Evolutionary conservation across 2,329 filamentous ascomycete species (phyloP).

Genomic region (Penicillium sclerotigenum): DNA sequence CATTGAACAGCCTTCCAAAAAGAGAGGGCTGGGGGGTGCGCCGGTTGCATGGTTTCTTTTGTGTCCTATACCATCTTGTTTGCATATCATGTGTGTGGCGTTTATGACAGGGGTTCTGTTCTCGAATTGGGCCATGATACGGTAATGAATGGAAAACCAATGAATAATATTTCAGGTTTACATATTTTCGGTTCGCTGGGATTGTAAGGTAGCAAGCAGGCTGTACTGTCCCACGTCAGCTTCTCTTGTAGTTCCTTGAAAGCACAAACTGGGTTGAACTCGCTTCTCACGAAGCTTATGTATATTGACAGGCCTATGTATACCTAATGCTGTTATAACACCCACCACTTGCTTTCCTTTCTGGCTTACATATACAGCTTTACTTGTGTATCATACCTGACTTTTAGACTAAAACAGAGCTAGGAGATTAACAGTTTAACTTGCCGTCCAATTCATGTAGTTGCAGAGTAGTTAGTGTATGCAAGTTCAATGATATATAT

Average conservation of each 20-base stretch:
- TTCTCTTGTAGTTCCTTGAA: neutral
- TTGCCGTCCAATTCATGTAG: neutral
- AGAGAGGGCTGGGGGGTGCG: neutral
- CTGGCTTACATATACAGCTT: neutral
- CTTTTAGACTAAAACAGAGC: neutral
- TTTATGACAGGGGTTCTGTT: conserved; percentile 8
- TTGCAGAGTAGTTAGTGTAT: neutral
- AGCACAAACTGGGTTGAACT: neutral
- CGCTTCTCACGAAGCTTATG: too few relatives aligned
- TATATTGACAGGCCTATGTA: neutral
- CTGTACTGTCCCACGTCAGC: neutral
- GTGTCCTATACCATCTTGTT: conserved; percentile 26
- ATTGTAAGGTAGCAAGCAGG: neutral
- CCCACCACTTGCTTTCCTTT: neutral
- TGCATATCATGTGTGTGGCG: conserved; percentile 21
- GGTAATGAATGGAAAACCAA: conserved; percentile 19
- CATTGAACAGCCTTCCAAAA: conserved; percentile 9
- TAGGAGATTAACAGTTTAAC: neutral
- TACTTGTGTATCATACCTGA: neutral
- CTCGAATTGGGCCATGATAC: conserved; percentile 12
- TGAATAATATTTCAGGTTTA: neutral
- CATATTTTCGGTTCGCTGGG: neutral
- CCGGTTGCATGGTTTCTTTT: conserved; percentile 13
- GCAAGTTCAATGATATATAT: neutral
- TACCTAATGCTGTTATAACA: neutral